phyloP scores from a whole-genome alignment of 805 yeast species.

The Ogataea ganodermae region DNA sequence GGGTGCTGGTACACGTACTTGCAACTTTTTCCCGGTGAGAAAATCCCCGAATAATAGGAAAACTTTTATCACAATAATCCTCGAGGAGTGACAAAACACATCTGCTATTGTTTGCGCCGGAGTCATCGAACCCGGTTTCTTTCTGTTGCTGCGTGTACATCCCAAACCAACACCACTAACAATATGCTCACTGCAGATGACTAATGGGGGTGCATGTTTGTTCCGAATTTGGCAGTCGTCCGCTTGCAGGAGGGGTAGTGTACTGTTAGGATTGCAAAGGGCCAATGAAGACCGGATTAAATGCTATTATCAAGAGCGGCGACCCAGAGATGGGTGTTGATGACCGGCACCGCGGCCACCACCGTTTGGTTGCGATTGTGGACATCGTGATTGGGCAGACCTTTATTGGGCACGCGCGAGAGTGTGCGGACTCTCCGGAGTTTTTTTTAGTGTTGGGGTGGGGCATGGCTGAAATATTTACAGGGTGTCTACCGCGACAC shows the following conservation, averaged over 20 bases:
- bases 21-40: not conserved
- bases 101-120: not conserved
- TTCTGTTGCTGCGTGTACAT: not conserved
- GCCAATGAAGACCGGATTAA: slow-evolving; percentile 17
- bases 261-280: not conserved
- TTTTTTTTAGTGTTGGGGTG: not conserved
- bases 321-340: not conserved
- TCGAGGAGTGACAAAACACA: not conserved
- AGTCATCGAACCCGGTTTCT: slow-evolving; percentile 6
- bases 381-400: not conserved
- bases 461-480: slow-evolving; percentile 1
- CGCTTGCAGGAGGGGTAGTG: slow-evolving; percentile 11
- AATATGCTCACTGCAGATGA: slow-evolving; percentile 8
- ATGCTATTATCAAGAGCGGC: slow-evolving; percentile 1
- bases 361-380: slow-evolving; percentile 1
- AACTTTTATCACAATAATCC: not conserved
- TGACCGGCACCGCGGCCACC: slow-evolving; percentile 3
- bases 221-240: not conserved
- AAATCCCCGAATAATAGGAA: not conserved
- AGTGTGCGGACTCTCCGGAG: not conserved
- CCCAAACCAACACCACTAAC: not conserved
- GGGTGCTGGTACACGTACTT: not conserved
- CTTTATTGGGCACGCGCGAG: not conserved
- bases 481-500: not conserved
- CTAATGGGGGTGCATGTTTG: slow-evolving; percentile 16